Evolutionary conservation across 306 rosid genomes (phyloP).

Genomic region (Trifolium repens): DNA sequence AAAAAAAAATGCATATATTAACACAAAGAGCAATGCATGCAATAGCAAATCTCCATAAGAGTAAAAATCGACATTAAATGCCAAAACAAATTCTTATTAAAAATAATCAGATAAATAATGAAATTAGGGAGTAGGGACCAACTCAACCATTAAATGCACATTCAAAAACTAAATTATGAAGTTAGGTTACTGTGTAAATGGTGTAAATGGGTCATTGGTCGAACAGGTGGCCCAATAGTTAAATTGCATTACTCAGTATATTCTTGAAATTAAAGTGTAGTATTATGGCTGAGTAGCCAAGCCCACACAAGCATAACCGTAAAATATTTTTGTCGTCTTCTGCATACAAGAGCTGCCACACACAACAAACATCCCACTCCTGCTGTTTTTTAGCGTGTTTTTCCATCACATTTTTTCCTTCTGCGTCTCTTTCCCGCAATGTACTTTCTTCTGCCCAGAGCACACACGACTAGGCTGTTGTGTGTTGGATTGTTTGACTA

Average conservation of each 20-base stretch:
- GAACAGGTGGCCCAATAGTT: background rate
- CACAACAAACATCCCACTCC: background rate
- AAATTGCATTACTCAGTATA: background rate
- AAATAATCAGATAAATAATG: background rate
- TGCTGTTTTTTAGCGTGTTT: background rate
- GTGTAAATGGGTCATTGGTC: background rate
- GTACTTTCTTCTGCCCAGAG: background rate
- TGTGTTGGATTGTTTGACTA: background rate
- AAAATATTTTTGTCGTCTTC: background rate
- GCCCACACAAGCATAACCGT: background rate
- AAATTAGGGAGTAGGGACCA: background rate
- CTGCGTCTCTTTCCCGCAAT: background rate
- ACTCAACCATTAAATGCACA: no score
- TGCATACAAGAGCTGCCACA: background rate
- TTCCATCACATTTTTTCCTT: background rate
- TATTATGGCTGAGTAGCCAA: background rate
- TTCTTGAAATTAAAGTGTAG: background rate
- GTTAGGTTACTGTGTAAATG: background rate
- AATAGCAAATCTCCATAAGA: constrained; percentile 50
- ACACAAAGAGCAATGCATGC: constrained; percentile 28
- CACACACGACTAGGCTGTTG: background rate
- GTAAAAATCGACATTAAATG: constrained; percentile 9
- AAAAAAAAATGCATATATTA: background rate
- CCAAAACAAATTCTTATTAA: background rate
- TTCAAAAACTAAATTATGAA: no score